A percentile compares a stretch with the other conserved stretches of the same genome.
Evolutionary conservation across 805 yeast species (phyloP).

Genomic region (Phaffomyces thermotolerans): DNA sequence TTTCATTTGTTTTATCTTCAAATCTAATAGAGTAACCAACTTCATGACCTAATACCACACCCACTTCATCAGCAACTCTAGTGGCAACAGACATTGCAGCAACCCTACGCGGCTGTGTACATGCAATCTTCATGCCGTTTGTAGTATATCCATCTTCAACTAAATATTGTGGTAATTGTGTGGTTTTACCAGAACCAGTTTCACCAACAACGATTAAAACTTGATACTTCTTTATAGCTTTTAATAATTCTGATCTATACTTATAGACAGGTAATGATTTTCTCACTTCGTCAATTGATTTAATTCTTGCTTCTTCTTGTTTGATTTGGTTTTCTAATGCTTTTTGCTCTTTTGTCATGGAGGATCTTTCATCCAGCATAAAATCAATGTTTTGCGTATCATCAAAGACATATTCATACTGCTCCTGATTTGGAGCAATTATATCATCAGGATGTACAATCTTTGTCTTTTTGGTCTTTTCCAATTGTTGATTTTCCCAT

Average conservation of each 20-base stretch:
- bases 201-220: constrained; percentile 75
- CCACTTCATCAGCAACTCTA: constrained; percentile 88
- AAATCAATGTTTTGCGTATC: constrained; percentile 53
- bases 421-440: constrained; percentile 32
- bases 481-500: constrained; percentile 18
- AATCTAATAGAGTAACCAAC: constrained; percentile 90
- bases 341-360: constrained; percentile 26
- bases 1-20: constrained; percentile 63
- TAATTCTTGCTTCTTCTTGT: constrained; percentile 28
- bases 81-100: constrained; percentile 90
- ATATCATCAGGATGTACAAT: constrained; percentile 34
- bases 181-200: constrained; percentile 93
- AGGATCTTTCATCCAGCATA: constrained; percentile 28
- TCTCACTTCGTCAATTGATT: constrained; percentile 34
- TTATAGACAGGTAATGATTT: constrained; percentile 69
- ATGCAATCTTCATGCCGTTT: constrained; percentile 57
- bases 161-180: constrained; percentile 84
- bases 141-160: constrained; percentile 74
- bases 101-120: constrained; percentile 93
- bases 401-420: constrained; percentile 78
- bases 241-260: constrained; percentile 52
- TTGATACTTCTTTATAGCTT: constrained; percentile 55
- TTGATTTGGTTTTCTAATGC: constrained; percentile 28
- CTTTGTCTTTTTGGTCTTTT: constrained; percentile 14
- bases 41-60: constrained; percentile 67